Base-by-base conservation (phyloP, 805 yeast species). In the Yamadazyma scolyti region DNA sequence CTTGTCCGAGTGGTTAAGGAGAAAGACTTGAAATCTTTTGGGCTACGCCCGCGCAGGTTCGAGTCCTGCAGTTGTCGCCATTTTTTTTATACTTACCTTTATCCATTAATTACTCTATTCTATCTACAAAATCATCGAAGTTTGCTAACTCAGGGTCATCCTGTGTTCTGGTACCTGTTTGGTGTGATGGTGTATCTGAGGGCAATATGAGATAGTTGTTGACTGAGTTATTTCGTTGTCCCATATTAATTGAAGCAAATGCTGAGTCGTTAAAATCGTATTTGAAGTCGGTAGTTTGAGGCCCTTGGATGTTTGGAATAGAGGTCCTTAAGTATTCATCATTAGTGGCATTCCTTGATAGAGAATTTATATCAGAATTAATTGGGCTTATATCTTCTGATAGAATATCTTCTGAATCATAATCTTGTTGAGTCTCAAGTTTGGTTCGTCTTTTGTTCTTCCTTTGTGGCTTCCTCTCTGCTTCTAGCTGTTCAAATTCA, bases 41-140 rank as follows among this genome's bases (percentile, higher is more conserved):
- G 68, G 68, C 65, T 61, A 43, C 53, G 68, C 69, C 68, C 68
- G 67, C 68, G 67, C 66, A 62, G 69, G 69, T 62, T 62, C 68
- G 69, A 61, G 52, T 62, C 68, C 68, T 62, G 68, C 67, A 60
- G 68, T 60, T 60, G 68, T 62, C 68, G 68, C 37, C 37, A 41
- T 47, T 29, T 42, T 47, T 52, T 50, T 43, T 15, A 22, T 11
- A 27, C n/a, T 9, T 33, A 9, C 4, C 11, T 14, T 13, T 27
- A 25, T 25, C 29, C 25, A 20, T 31, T 8, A 27, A 20, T 24
- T 27, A 34, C 12, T 27, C 18, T 20, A 40, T 33, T 18, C 39
- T 32, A 12, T 36, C 40, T 2, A 33, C 43, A 25, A 39, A 38
- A 14, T 40, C 44, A 12, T 39, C 45, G 20, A 41, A 31, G 16